Base-by-base conservation (phyloP, 257 asterid species). In the Scutellaria baicalensis region DNA sequence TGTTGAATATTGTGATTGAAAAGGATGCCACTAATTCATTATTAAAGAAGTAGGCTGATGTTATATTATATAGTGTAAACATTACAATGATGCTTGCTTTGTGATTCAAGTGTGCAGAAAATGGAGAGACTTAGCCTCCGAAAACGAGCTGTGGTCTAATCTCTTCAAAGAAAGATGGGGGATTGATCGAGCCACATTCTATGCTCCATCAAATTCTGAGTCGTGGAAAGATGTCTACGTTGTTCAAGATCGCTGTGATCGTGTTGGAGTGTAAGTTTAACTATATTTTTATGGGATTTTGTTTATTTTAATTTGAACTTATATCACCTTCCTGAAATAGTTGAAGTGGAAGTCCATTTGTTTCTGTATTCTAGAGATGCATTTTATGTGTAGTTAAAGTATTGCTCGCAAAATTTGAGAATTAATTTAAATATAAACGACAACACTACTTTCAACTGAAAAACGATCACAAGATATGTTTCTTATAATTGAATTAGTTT, bases 141-240 rank as follows among this genome's bases (percentile, higher is more conserved):
- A 84, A 4, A 66, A 84, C 57, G 73, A 43, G 8, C 65, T 91
- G 31, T 91, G 97, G 96, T 84, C 70, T 76, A 80, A 70, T 69
- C 86, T 87, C 52, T 91, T 87, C 35, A 76, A 23, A 69, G 89
- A 87, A 72, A 83, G 93, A 82, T 89, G 97, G 95, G 96, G 96
- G 21, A 40, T 63, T 17, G 93, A 84, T 52, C 67, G 64, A 36
- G 88, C 95, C 68, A 33, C 83, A 49, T 85, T 91, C 62, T 81
- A 86, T 36, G 79, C 91, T 3, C 96, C 96, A 47, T 20, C 44
- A 13, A 78, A 75, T 73, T 67, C 95, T 2, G 80, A 80, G 65
- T 74, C 89, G 0, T 91, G 97, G 97, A 89, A 89, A 80, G 91
- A 91, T 47, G 88, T 84, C 45, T 89, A 79, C 66, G 65, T 74